Evolutionary conservation across 805 yeast species (phyloP).

Genomic region (Debaryomyces castellii): DNA sequence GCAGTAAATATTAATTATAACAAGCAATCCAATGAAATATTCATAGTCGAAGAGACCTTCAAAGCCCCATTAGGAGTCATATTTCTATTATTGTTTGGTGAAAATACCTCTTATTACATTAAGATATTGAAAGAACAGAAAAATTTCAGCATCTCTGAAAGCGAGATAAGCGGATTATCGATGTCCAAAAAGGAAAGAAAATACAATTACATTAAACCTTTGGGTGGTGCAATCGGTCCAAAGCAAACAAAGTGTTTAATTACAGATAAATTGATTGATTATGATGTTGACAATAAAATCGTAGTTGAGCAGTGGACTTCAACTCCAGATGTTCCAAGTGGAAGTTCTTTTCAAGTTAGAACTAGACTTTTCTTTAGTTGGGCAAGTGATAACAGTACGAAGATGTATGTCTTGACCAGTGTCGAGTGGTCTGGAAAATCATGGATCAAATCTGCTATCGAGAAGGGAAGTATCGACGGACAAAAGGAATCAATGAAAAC

Average conservation of each 20-base stretch:
- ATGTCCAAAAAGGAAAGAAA: conserved; percentile 39
- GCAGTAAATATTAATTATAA: conserved; percentile 50
- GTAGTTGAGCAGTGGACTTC: conserved; percentile 56
- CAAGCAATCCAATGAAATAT: conserved; percentile 49
- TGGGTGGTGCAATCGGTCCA: conserved; percentile 71
- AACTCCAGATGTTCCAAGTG: conserved; percentile 85
- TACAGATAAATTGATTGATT: conserved; percentile 55
- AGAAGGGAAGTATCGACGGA: conserved; percentile 71
- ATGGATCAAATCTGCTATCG: conserved; percentile 77
- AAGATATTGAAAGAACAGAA: conserved; percentile 56
- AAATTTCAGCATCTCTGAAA: conserved; percentile 57
- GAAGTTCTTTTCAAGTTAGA: conserved; percentile 61
- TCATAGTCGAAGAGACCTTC: conserved; percentile 52
- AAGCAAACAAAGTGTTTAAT: conserved; percentile 69
- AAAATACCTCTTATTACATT: conserved; percentile 46
- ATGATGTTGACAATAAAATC: conserved; percentile 47
- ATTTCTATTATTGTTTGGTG: conserved; percentile 60
- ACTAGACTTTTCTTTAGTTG: conserved; percentile 61
- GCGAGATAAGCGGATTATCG: conserved; percentile 30
- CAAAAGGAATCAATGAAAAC: conserved; percentile 59
- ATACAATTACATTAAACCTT: conserved; percentile 62
- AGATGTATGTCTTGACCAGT: conserved; percentile 49
- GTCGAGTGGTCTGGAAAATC: conserved; percentile 75
- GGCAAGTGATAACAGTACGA: conserved; percentile 58
- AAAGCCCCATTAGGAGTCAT: conserved; percentile 68